Percentiles rank a stretch among this genome's conserved stretches.
These are phyloP conservation scores for Geotrichum reessii DNA, from an alignment of 1,139 yeast genomes.

Conservation along the genomic window DNA sequence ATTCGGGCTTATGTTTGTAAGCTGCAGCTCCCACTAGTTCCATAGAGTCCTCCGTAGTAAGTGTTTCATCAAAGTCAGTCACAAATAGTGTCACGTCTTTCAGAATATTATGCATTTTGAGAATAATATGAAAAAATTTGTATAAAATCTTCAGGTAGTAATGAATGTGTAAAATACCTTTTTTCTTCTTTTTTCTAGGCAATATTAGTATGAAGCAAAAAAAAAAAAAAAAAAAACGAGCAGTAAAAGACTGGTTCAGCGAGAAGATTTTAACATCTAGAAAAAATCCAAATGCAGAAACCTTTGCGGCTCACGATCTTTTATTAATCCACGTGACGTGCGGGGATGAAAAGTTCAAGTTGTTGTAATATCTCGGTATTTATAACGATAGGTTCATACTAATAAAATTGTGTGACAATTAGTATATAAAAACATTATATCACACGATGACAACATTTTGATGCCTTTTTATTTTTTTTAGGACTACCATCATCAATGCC, in stretches of 20 bases:
- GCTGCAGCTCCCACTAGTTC: slow-evolving; percentile 49
- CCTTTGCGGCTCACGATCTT: not conserved
- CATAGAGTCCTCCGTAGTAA: slow-evolving; percentile 55
- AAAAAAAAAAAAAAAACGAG: too few relatives aligned
- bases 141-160: not conserved
- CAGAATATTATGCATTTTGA: slow-evolving; percentile 9
- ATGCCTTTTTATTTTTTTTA: not conserved
- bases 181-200: not conserved
- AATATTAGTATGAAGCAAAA: too few relatives aligned
- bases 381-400: not conserved
- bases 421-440: not conserved
- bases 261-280: not conserved
- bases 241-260: not conserved
- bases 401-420: not conserved
- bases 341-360: not conserved
- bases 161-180: not conserved
- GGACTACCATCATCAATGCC: not conserved
- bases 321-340: not conserved
- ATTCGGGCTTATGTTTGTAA: slow-evolving; percentile 39
- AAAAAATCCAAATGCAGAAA: not conserved
- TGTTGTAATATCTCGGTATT: not conserved
- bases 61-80: slow-evolving; percentile 70
- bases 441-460: not conserved
- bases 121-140: too few relatives aligned
- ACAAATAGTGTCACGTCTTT: slow-evolving; percentile 32